Base-by-base conservation (phyloP, 1,284 basidiomycete species). In the Malassezia caprae region DNA sequence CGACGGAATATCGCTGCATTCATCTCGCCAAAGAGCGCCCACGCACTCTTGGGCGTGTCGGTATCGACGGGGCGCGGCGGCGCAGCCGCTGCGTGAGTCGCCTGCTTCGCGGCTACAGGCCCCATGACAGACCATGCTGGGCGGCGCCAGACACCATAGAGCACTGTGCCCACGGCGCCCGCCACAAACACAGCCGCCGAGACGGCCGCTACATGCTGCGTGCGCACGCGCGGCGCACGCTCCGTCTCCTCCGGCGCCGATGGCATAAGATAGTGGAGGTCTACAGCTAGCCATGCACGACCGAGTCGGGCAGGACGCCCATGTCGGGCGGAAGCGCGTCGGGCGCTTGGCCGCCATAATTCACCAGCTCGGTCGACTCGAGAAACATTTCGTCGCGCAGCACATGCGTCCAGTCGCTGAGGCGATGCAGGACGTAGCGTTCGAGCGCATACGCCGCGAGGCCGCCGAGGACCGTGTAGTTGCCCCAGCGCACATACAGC, bases 341-440 rank as follows among this genome's bases (percentile, higher is more conserved):
- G 17, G 13, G 24, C 30, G 32, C 17, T n/a, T 44, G 30, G 42
- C 32, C 49, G 23, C 39, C 32, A 40, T 65, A 72, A 39, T 72
- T 71, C 26, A 61, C 65, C 34, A 72, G 41, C 63, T 68, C 65
- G 8, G 68, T 72, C 28, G 60, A 64, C 42, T 68, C 65, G 45
- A 72, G 59, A 34, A 64, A 72, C 10, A 71, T 57, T 48, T 72
- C 68, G 50, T 72, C 70, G 49, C 65, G 69, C 12, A 72, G 44
- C 37, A 61, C 10, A 3, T 61, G 56, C 15, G 70, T 72, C 68
- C 68, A 71, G 28, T 31, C 30, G 4, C 62, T 57, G 53, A 67
- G 65, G n/a, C 27, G 27, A 8, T 19, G 19, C 15, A n/a, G 17
- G 15, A 43, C n/a, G 27, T 52, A 52, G 32, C 15, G 35, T 42